phyloP scores from a whole-genome alignment of 306 rosid species.

The Castanea mollissima region DNA sequence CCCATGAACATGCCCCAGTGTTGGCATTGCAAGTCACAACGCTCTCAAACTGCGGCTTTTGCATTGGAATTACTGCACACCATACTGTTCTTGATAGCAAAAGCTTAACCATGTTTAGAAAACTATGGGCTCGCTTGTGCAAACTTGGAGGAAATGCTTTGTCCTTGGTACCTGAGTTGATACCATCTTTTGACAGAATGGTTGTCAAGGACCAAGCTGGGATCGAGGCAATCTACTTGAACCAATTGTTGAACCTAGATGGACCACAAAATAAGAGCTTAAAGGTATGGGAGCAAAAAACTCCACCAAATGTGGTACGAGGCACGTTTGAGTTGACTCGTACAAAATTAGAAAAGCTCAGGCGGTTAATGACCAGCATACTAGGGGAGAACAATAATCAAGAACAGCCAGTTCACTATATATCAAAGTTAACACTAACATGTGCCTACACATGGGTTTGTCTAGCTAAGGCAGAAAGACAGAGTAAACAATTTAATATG shows the following conservation, averaged over 20 bases:
- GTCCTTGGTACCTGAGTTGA: not conserved
- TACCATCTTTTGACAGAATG: not conserved
- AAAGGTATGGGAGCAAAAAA: not conserved
- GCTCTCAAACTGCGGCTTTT: constrained; percentile 23
- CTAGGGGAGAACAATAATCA: not conserved
- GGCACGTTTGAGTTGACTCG: constrained; percentile 11
- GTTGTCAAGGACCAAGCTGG: not conserved
- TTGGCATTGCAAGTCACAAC: constrained; percentile 29
- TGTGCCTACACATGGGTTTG: constrained; percentile 30
- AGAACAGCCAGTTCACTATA: not conserved
- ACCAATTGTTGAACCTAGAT: not conserved
- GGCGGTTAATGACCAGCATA: not conserved
- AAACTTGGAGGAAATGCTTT: not conserved
- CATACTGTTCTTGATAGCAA: constrained; percentile 30
- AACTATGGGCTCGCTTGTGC: constrained; percentile 23
- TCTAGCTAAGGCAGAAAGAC: constrained; percentile 17
- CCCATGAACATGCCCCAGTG: constrained; percentile 13
- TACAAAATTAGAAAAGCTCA: not conserved
- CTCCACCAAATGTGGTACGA: not conserved
- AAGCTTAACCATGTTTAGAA: constrained; percentile 14
- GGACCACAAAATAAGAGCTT: constrained; percentile 21
- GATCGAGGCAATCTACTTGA: not conserved
- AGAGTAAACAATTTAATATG: not conserved
- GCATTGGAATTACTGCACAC: constrained; percentile 29
- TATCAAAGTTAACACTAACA: constrained; percentile 14